Evolutionary conservation across 805 yeast species (phyloP).

Genomic region (Candida sakaeoensis): DNA sequence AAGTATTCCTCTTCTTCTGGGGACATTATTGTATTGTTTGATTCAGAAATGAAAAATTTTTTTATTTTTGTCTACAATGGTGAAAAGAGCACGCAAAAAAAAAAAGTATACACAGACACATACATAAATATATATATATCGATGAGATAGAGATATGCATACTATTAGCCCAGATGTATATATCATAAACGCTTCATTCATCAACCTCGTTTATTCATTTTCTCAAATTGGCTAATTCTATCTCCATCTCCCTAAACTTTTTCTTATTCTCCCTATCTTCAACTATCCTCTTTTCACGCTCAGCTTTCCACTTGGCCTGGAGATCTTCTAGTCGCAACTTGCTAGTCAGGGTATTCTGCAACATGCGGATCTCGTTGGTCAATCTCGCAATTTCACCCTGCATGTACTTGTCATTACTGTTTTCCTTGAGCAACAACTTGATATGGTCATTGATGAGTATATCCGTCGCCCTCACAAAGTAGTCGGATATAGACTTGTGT

Average conservation of each 20-base stretch:
- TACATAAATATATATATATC: too few species aligned
- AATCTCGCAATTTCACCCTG: slow-evolving; percentile 14
- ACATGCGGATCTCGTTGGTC: slow-evolving; percentile 3
- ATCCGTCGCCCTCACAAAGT: slow-evolving; percentile 57
- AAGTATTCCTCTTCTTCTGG: slow-evolving; percentile 17
- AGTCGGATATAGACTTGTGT: slow-evolving; percentile 47
- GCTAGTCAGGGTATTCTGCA: slow-evolving; percentile 29
- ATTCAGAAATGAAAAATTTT: not conserved
- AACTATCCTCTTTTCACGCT: slow-evolving; percentile 63
- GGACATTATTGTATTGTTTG: slow-evolving; percentile 12
- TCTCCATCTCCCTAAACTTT: slow-evolving; percentile 51
- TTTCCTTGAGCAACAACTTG: slow-evolving; percentile 33
- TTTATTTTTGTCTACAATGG: too few species aligned
- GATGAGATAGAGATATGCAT: too few species aligned
- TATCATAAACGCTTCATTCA: too few species aligned
- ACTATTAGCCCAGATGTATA: too few species aligned
- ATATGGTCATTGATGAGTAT: slow-evolving; percentile 58
- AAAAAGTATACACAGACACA: too few species aligned
- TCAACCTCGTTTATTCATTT: too few species aligned
- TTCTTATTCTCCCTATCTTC: slow-evolving; percentile 55
- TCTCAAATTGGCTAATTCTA: slow-evolving; percentile 44
- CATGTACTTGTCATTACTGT: slow-evolving; percentile 19
- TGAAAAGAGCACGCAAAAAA: not conserved
- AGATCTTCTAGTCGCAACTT: slow-evolving; percentile 57
- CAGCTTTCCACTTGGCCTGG: slow-evolving; percentile 63